Evolutionary conservation across 805 yeast genomes (phyloP), one percentile per base, ranked within the genome.

Genomic region (Yarrowia porcina): DNA sequence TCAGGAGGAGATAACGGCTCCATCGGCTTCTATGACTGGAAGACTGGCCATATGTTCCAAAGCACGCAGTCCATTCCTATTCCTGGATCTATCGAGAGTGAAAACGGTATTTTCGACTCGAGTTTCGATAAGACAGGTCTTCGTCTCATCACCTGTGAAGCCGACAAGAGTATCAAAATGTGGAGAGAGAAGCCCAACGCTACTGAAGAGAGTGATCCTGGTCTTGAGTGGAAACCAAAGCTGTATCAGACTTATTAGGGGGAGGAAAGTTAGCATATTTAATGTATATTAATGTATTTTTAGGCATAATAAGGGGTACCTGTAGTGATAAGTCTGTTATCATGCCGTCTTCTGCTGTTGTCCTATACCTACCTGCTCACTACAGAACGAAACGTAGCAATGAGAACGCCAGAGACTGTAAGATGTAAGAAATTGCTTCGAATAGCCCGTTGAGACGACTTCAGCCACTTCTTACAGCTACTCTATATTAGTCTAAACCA

Each of bases 1-100:
- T 83, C 89, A 6, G 98, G 98, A 17, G 87, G 87, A 59, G 96
- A 90, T 70, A 82, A 89, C 71, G 98, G 98, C 0, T 76, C 81
- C 4, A 79, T 89, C 77, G 84, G 83, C 4, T 85, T 90, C 68
- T 90, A 82, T 74, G 96, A 93, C 74, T 90, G 93, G 82, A 79
- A 79, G 25, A 72, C 84, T 0, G 97, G 97, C 0, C 78, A 79
- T 39, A 76, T 83, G 66, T 79, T 83, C 67, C 96, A 88, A 70
- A 73, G 77, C 17, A 73, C 79, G 6, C 67, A 68, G 1, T 81
- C 93, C 0, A 77, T 77, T 0, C 82, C 85, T 5, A 75, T 86
- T 15, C 88, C 92, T 0, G 97, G 97, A 0, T 83, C 94, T 0
- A 69, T 82, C 17, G 85, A 81, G 7, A 79, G 89, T 56, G 91